Conservation (phyloP, 305 asterid species). For the Fraxinus platypoda region DNA sequence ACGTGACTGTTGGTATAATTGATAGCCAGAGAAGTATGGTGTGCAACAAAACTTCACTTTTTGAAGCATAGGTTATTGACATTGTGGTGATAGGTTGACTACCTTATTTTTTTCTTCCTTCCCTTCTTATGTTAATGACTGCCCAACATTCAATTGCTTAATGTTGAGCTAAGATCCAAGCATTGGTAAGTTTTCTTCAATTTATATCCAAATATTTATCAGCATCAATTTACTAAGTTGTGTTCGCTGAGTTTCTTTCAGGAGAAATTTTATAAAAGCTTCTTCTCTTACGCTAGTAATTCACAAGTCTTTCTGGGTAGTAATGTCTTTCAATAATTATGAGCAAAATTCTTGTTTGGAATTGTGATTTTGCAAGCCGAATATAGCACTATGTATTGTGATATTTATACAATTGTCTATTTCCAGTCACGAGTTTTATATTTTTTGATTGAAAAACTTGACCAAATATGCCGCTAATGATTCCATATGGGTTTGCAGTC, state of each 20-base stretch:
- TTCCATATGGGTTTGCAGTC: constrained; percentile 56
- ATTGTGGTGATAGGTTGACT: neutral
- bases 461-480: constrained; percentile 5
- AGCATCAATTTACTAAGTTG: neutral
- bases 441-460: constrained; percentile 17
- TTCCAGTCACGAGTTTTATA: constrained; percentile 17
- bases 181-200: neutral
- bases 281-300: neutral
- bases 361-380: neutral
- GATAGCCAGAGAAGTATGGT: neutral
- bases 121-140: neutral
- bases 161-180: neutral
- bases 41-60: neutral
- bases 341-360: neutral
- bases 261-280: neutral
- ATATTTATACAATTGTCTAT: neutral
- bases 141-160: neutral
- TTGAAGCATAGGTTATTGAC: neutral
- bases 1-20: neutral
- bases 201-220: neutral
- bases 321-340: neutral
- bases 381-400: neutral
- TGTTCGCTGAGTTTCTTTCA: neutral
- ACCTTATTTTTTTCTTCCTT: neutral
- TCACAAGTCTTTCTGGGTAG: neutral